Conservation (phyloP, 2,329 filamentous ascomycete species). For the Colletotrichum sp. region DNA sequence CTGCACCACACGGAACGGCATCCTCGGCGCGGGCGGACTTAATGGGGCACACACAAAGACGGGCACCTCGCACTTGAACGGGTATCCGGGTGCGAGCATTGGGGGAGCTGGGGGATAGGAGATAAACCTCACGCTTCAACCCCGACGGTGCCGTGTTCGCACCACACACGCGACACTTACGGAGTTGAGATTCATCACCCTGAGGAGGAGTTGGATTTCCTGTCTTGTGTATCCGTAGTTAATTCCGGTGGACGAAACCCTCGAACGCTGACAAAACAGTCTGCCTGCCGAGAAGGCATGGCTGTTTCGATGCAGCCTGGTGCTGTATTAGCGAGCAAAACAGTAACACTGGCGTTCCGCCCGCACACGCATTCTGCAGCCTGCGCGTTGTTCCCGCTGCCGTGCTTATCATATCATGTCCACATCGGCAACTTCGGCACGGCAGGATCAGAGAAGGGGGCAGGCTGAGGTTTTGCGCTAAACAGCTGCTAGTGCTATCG, state of each 20-base stretch:
- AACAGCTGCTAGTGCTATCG: not conserved
- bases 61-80: not conserved
- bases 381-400: not conserved
- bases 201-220: not conserved
- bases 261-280: not conserved
- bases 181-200: not conserved
- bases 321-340: not conserved
- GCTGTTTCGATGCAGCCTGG: not conserved
- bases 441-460: not conserved
- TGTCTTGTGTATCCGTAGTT: not conserved
- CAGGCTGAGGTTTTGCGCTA: not conserved
- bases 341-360: not conserved
- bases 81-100: not conserved
- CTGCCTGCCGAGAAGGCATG: not conserved
- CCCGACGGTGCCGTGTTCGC: not conserved
- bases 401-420: not conserved
- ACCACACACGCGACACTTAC: not conserved
- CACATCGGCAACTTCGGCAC: not conserved
- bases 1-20: not conserved
- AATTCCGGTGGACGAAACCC: not conserved
- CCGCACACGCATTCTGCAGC: not conserved
- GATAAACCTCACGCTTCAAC: not conserved
- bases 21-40: not conserved
- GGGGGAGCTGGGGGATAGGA: not conserved
- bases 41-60: not conserved